These are phyloP conservation scores for Atalantia buxifolia DNA, from an alignment of 345 rosid species.

Conservation along the genomic window DNA sequence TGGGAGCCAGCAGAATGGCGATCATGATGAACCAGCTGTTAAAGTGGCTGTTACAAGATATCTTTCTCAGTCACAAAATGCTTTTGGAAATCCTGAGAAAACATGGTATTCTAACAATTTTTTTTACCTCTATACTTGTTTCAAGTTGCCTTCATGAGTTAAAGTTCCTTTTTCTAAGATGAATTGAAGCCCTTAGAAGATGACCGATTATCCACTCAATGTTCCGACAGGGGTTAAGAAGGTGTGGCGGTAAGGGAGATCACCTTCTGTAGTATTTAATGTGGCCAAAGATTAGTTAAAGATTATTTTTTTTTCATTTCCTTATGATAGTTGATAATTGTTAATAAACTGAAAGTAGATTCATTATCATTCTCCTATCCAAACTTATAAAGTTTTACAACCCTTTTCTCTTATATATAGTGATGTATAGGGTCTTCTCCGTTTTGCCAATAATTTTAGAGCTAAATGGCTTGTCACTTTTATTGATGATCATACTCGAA, in stretches of 20 bases:
- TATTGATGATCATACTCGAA: no score
- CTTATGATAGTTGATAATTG: background rate
- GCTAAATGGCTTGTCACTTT: no score
- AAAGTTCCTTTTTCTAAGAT: background rate
- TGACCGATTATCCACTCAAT: background rate
- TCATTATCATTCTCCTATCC: background rate
- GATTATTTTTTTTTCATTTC: background rate
- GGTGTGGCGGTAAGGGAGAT: background rate
- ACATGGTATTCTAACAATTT: constrained; percentile 18
- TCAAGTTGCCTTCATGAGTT: background rate
- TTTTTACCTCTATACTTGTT: background rate
- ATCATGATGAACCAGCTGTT: constrained; percentile 1
- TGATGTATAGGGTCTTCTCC: no score
- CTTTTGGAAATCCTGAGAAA: constrained; percentile 6
- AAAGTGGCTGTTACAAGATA: constrained; percentile 2
- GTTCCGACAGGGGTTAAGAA: background rate
- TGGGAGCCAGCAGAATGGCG: constrained; percentile 7
- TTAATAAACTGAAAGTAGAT: background rate
- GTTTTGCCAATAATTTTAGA: no score
- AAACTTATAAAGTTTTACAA: no score
- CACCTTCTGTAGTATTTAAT: background rate
- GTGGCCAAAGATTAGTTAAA: background rate
- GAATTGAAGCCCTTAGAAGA: background rate
- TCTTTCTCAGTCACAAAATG: constrained; percentile 11
- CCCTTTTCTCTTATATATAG: no score